A percentile compares a stretch with the other conserved stretches of the same genome.
Evolutionary conservation across 345 rosid genomes (phyloP).

Genomic region (Draba incana): DNA sequence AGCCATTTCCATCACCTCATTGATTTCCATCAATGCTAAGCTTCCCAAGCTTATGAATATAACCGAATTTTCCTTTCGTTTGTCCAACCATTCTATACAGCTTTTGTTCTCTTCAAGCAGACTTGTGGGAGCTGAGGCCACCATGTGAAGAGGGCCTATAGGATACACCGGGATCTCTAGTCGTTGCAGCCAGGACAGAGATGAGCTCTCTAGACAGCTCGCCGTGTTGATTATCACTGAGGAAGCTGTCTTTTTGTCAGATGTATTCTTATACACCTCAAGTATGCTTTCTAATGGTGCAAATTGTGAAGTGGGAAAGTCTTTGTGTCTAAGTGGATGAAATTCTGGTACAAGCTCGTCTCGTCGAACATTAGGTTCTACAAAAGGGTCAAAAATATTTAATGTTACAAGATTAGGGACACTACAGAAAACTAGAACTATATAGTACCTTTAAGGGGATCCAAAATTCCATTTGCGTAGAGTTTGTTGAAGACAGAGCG

Average conservation of each 20-base stretch:
- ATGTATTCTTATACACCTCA: conserved; percentile 14
- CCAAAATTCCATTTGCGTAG: not conserved
- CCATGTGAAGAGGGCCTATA: conserved; percentile 42
- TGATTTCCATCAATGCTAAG: conserved; percentile 34
- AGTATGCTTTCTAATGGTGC: conserved; percentile 17
- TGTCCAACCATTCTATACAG: conserved; percentile 5
- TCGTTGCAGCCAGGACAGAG: not conserved
- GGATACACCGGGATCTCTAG: conserved; percentile 26
- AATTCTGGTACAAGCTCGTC: conserved; percentile 26
- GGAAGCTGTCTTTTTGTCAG: conserved; percentile 30
- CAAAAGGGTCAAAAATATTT: not conserved
- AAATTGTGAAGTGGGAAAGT: conserved; percentile 19
- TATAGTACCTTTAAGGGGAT: conserved; percentile 17
- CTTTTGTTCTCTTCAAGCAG: not conserved
- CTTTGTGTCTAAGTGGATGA: conserved; percentile 36
- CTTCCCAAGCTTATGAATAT: conserved; percentile 66
- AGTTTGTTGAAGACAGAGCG: conserved; percentile 21
- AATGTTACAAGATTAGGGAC: not conserved
- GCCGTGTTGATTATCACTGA: conserved; percentile 36
- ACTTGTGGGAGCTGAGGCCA: conserved; percentile 31
- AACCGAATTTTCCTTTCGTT: conserved; percentile 39
- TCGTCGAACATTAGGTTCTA: conserved; percentile 4
- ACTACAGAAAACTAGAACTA: not conserved
- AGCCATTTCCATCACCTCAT: conserved; percentile 36
- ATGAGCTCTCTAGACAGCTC: conserved; percentile 35